A percentile compares a stretch with the other conserved stretches of the same genome.
Evolutionary conservation across 768 basidiomycete species (phyloP).

Genomic region (Tylopilus plumbeoviolaceoides): DNA sequence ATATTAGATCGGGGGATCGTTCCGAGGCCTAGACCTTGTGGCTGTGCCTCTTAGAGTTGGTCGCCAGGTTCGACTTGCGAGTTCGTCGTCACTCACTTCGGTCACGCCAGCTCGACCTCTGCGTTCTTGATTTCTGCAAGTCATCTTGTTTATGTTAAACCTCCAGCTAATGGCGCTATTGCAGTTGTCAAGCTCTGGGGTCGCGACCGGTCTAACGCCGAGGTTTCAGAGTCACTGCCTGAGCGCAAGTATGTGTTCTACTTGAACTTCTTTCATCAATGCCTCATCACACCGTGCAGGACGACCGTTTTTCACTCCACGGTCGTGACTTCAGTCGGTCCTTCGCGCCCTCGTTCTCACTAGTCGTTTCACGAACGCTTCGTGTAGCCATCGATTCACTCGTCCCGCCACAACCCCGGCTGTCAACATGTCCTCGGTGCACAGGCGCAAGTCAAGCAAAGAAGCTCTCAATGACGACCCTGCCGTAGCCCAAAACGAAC

Average conservation of each 20-base stretch:
- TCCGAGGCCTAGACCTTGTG: no score
- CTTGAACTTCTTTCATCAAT: background rate
- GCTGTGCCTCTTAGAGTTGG: no score
- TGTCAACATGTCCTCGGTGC: slow-evolving; percentile 23
- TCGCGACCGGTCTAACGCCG: background rate
- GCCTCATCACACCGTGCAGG: slow-evolving; percentile 6
- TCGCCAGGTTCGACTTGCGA: no score
- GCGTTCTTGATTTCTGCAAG: background rate
- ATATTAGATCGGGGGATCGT: no score
- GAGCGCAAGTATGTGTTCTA: no score
- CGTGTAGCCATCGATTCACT: background rate
- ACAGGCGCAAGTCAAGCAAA: slow-evolving; percentile 45
- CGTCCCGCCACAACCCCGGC: background rate
- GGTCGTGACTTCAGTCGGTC: background rate
- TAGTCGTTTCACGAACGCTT: background rate
- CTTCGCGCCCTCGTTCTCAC: background rate
- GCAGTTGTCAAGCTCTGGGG: slow-evolving; percentile 6
- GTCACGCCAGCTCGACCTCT: background rate
- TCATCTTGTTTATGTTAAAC: background rate
- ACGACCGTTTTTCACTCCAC: background rate
- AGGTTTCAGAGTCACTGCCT: no score
- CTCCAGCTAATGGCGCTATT: slow-evolving; percentile 3
- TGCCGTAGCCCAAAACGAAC: slow-evolving; percentile 7
- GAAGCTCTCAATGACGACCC: slow-evolving; percentile 33
- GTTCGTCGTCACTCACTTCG: background rate